These are phyloP conservation scores for Tricholomella constricta DNA, from an alignment of 768 basidiomycete species.

Conservation along the genomic window DNA sequence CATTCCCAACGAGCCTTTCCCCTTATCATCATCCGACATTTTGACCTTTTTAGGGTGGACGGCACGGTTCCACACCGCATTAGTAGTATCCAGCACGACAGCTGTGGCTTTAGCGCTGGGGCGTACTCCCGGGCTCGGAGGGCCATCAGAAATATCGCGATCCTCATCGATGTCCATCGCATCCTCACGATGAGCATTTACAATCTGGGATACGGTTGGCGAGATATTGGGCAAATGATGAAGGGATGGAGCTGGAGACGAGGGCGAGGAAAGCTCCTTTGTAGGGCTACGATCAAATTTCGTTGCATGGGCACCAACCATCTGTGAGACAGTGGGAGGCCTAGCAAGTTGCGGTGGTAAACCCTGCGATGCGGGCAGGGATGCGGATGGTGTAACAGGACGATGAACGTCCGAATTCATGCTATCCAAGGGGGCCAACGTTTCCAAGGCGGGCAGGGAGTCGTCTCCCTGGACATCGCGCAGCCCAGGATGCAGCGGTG, in stretches of 20 bases:
- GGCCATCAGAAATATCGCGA: not conserved
- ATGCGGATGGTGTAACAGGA: not conserved
- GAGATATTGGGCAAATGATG: not conserved
- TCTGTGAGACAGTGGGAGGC: not conserved
- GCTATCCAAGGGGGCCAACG: not conserved
- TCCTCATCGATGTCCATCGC: slow-evolving; percentile 12
- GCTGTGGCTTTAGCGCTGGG: not conserved
- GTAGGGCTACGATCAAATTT: not conserved
- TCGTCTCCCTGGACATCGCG: not conserved
- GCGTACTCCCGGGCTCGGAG: not conserved
- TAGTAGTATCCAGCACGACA: slow-evolving; percentile 51
- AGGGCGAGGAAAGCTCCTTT: not conserved
- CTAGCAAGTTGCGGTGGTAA: not conserved
- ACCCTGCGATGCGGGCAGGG: not conserved
- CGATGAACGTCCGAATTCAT: not conserved
- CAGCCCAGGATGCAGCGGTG: not conserved
- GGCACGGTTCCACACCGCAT: slow-evolving; percentile 43
- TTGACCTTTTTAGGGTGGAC: slow-evolving; percentile 10
- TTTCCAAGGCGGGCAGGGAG: not conserved
- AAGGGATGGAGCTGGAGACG: not conserved
- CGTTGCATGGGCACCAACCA: not conserved
- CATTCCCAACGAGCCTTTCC: slow-evolving; percentile 36
- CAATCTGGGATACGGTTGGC: not conserved
- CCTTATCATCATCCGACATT: too few relatives aligned
- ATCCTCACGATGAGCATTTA: not conserved